A percentile compares a stretch with the other conserved stretches of the same genome.
These are phyloP conservation scores for Fomes fomentarius DNA, from an alignment of 1,284 basidiomycete species.

Conservation along the genomic window DNA sequence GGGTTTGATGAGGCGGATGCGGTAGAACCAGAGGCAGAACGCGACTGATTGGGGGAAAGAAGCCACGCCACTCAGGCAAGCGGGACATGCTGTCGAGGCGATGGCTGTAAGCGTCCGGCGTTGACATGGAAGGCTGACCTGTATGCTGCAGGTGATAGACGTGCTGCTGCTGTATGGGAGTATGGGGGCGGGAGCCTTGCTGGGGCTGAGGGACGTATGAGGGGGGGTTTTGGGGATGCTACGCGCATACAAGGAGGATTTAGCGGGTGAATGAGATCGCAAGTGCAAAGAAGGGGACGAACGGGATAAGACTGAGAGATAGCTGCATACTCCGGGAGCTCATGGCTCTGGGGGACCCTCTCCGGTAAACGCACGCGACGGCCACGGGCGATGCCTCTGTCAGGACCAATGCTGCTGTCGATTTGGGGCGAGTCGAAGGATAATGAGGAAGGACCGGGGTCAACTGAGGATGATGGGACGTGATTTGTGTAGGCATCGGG, in stretches of 20 bases:
- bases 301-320: conserved; percentile 38
- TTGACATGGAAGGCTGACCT: conserved; percentile 1
- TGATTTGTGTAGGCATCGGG: conserved; percentile 23
- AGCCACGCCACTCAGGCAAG: conserved; percentile 5
- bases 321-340: conserved; percentile 18
- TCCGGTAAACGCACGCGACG: conserved; percentile 38
- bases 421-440: conserved; percentile 44
- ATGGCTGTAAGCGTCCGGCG: conserved; percentile 2
- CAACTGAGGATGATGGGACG: conserved; percentile 32
- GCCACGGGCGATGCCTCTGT: conserved; percentile 50
- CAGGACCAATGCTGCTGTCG: conserved; percentile 58
- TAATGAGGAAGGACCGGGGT: conserved; percentile 34
- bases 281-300: conserved; percentile 18
- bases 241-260: conserved; percentile 18
- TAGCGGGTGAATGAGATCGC: conserved; percentile 10
- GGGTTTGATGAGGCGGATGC: conserved; percentile 39
- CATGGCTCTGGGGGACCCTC: conserved; percentile 17
- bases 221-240: conserved; percentile 27
- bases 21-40: conserved; percentile 43
- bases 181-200: conserved; percentile 40
- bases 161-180: conserved; percentile 39
- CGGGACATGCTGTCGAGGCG: not conserved
- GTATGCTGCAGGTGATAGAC: conserved; percentile 7
- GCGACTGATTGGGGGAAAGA: conserved; percentile 40
- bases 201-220: conserved; percentile 35